Evolutionary conservation across 176 grass and related monocot genomes (phyloP).

Genomic region (Lolium multiflorum): DNA sequence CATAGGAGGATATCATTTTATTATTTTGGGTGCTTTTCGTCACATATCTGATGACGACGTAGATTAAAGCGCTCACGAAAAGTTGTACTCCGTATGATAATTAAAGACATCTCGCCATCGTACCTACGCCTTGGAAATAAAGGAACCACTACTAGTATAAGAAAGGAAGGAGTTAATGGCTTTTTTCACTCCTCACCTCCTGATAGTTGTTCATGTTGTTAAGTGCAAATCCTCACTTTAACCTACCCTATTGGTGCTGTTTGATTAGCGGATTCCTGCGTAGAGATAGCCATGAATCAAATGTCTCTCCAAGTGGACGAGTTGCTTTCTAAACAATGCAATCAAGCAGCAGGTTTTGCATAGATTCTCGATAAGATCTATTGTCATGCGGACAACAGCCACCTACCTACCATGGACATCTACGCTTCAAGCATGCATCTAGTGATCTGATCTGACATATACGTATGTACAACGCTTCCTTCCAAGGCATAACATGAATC

Average conservation of each 20-base stretch:
- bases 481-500: neutral
- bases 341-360: slow-evolving; percentile 4
- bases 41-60: neutral
- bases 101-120: neutral
- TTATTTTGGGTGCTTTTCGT: neutral
- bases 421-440: slow-evolving; percentile 30
- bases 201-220: neutral
- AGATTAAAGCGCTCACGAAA: neutral
- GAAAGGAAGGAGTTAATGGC: neutral
- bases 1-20: neutral
- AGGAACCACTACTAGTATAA: neutral
- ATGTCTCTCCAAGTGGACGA: neutral
- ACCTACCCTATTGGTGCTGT: too few species aligned
- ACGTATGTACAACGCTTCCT: neutral
- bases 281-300: too few species aligned
- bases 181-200: neutral
- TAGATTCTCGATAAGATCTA: slow-evolving; percentile 46
- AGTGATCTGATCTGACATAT: neutral
- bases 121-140: neutral
- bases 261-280: too few species aligned
- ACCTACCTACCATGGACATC: slow-evolving; percentile 2
- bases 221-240: neutral
- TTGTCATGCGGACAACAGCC: slow-evolving; percentile 13
- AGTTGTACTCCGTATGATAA: neutral
- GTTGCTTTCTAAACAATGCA: slow-evolving; percentile 33